Evolutionary conservation across 2,329 filamentous ascomycete species (phyloP), one percentile per base, ranked within the genome.

Genomic region (Colletotrichum sp.): DNA sequence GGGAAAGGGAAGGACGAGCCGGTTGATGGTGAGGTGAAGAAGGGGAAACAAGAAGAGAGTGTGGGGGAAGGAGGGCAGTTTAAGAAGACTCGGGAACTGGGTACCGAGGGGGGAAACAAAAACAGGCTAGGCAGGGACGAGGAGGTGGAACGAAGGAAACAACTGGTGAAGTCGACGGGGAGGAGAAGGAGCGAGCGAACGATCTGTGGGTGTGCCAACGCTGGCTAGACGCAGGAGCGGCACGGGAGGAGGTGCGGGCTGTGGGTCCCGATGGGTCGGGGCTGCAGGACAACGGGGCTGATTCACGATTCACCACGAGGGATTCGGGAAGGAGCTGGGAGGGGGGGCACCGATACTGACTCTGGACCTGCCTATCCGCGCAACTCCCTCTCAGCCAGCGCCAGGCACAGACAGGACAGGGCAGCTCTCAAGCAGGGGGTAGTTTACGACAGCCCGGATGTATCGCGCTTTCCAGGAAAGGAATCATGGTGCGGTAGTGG

Each of bases 241-340:
- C 30, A 52, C 62, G 58, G 70, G 56, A 65, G 56, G 39, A 68
- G 28, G 56, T 72, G 56, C 58, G 69, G 73, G 36, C 48, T 34
- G 62, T 76, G 74, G 74, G 43, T 60, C 70, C 65, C 32, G 62
- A 58, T 39, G 69, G 56, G 43, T 75, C 62, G 52, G 70, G 61
- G 68, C 61, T 75, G 69, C 73, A 67, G 39, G 25, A 18, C 22
- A 55, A 52, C 28, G 72, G 73, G 73, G 62, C 70, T 75, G 74
- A 69, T 66, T 43, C 62, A 30, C 74, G 74, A 74, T 76, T 76
- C 74, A 76, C 74, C 74, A 76, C 64, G 64, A 76, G 64, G 74
- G 68, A 73, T 52, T 52, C 43, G 43, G 43, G 43, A 52, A 52
- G 43, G 43, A 52, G 43, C 43, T 52, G 43, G 70, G 58, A 66